Conservation (phyloP, 106 monocot genomes). For the Dendrobium chrysotoxum region DNA sequence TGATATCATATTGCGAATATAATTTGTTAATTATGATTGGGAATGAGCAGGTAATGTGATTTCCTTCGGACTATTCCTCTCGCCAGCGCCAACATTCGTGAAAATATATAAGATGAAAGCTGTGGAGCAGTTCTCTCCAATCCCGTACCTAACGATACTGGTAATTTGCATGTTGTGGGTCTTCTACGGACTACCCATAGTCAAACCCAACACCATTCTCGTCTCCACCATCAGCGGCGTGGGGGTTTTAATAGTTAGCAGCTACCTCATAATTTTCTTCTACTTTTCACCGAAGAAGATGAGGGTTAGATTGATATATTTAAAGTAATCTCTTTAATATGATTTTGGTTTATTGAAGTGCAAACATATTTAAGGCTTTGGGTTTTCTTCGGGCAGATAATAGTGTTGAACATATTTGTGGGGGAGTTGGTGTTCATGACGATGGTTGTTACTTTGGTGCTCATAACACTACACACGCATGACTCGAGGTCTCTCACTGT, state of each 20-base stretch:
- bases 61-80: conserved; percentile 48
- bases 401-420: conserved; percentile 19
- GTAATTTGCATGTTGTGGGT: conserved; percentile 51
- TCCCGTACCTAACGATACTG: conserved; percentile 46
- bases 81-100: conserved; percentile 47
- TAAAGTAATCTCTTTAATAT: not conserved
- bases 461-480: conserved; percentile 17
- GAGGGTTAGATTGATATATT: conserved; percentile 12
- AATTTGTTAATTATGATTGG: no score
- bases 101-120: conserved; percentile 36
- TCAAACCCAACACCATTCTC: conserved; percentile 36
- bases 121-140: conserved; percentile 41
- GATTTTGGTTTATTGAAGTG: not conserved
- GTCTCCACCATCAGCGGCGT: conserved; percentile 53
- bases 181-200: conserved; percentile 44
- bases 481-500: conserved; percentile 35
- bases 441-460: conserved; percentile 20
- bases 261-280: conserved; percentile 48
- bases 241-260: conserved; percentile 31
- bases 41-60: conserved; percentile 34
- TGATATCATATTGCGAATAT: not conserved
- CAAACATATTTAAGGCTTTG: no score
- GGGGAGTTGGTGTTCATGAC: conserved; percentile 41
- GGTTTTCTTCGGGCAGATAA: conserved; percentile 15
- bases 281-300: conserved; percentile 9